phyloP scores from a whole-genome alignment of 176 grass and related monocot species.

The Musa itinerans region DNA sequence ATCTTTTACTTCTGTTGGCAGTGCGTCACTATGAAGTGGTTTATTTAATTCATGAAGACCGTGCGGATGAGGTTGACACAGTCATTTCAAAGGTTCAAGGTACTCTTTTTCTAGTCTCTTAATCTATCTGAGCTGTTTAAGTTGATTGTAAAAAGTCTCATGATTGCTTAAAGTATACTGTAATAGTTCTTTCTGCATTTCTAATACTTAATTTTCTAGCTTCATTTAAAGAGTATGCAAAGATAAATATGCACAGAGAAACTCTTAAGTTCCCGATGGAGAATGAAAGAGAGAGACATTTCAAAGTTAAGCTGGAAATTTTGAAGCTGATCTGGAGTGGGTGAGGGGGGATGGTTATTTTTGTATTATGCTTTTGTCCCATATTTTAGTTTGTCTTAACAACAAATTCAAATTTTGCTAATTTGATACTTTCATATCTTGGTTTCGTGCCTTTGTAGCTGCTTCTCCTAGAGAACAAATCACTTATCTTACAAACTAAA shows the following conservation, averaged over 20 bases:
- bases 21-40: conserved; percentile 92
- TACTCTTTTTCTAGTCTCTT: conserved; percentile 18
- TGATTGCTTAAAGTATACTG: neutral
- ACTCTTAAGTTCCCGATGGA: no score
- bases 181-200: neutral
- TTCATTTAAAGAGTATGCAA: neutral
- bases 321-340: no score
- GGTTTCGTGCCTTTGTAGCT: no score
- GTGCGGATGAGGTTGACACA: conserved; percentile 60
- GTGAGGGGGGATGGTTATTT: no score
- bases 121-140: neutral
- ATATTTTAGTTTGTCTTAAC: no score
- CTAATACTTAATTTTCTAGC: neutral
- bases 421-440: no score
- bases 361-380: no score
- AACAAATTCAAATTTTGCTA: no score
- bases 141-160: neutral
- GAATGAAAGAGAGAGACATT: no score
- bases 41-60: conserved; percentile 81
- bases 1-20: conserved; percentile 20
- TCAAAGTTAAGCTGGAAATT: no score
- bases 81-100: conserved; percentile 87
- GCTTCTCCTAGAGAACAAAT: no score
- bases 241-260: neutral
- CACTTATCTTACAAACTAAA: no score